phyloP scores from a whole-genome alignment of 352 stramenopile genomes.

The Saprolegnia parasitica region DNA sequence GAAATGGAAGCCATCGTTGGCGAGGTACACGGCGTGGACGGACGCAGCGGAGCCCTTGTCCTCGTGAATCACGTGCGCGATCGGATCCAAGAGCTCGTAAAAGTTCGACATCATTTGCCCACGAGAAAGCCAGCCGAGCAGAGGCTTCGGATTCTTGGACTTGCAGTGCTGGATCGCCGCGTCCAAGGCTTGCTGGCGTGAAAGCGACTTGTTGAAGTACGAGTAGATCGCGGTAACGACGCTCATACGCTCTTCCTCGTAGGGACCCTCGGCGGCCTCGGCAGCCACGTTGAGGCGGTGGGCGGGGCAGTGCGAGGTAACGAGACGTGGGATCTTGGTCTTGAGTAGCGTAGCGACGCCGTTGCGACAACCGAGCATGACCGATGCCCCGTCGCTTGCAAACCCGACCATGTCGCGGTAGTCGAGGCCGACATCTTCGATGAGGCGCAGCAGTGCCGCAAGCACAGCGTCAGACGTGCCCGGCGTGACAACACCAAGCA shows the following conservation, averaged over 20 bases:
- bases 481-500: neutral
- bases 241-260: neutral
- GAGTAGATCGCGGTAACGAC: neutral
- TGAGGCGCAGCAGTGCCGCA: neutral
- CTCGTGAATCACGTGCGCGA: too few species aligned
- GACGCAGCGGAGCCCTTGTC: too few species aligned
- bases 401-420: neutral
- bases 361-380: neutral
- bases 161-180: neutral
- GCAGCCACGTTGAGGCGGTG: neutral
- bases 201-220: constrained; percentile 12
- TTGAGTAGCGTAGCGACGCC: too few species aligned
- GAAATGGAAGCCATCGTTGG: too few species aligned
- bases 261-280: neutral
- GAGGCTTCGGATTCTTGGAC: neutral
- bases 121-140: too few species aligned
- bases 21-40: too few species aligned
- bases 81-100: too few species aligned
- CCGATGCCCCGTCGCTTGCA: neutral
- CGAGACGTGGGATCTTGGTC: neutral
- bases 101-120: too few species aligned
- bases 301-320: neutral
- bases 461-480: neutral
- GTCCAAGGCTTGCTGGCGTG: neutral
- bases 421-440: neutral